Evolutionary conservation across 352 stramenopile genomes (phyloP).

Genomic region (Pythium dissimile): DNA sequence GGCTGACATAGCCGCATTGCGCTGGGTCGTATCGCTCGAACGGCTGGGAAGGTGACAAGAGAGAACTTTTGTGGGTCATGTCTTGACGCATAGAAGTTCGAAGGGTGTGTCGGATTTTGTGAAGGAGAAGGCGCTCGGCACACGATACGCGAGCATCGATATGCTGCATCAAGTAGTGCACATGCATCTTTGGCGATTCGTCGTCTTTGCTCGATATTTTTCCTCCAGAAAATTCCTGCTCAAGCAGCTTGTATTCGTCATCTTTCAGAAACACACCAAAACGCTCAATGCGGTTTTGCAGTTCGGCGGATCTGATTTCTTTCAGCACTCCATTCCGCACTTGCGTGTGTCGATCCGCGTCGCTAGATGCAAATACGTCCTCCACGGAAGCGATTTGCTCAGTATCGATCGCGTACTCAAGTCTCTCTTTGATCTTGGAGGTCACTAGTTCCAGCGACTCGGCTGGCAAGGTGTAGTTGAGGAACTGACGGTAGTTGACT

Average conservation of each 20-base stretch:
- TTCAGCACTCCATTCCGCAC: slow-evolving; percentile 15
- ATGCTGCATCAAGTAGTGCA: slow-evolving; percentile 55
- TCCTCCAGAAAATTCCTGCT: slow-evolving; percentile 7
- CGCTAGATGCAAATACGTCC: slow-evolving; percentile 30
- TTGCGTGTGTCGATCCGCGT: neutral
- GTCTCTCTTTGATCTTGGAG: slow-evolving; percentile 57
- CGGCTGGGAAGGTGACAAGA: slow-evolving; percentile 25
- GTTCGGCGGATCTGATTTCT: slow-evolving; percentile 3
- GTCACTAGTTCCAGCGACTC: slow-evolving; percentile 53
- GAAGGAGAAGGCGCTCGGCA: slow-evolving; percentile 43
- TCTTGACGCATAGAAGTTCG: slow-evolving; percentile 29
- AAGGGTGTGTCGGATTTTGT: slow-evolving; percentile 65
- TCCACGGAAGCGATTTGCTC: slow-evolving; percentile 38
- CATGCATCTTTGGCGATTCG: slow-evolving; percentile 17
- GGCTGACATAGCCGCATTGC: slow-evolving; percentile 39
- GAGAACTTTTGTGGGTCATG: slow-evolving; percentile 24
- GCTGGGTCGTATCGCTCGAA: slow-evolving; percentile 61
- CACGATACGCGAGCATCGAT: slow-evolving; percentile 54
- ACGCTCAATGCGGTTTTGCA: slow-evolving; percentile 15
- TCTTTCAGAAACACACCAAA: slow-evolving; percentile 20
- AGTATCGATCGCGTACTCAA: slow-evolving; percentile 57
- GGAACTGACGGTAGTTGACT: slow-evolving; percentile 73
- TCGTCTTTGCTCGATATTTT: neutral
- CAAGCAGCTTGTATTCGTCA: slow-evolving; percentile 14
- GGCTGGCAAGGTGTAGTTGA: slow-evolving; percentile 45